Percentiles rank a stretch among this genome's conserved stretches.
phyloP scores from a whole-genome alignment of 1,284 basidiomycete genomes.

The Porogramme epimiltina region DNA sequence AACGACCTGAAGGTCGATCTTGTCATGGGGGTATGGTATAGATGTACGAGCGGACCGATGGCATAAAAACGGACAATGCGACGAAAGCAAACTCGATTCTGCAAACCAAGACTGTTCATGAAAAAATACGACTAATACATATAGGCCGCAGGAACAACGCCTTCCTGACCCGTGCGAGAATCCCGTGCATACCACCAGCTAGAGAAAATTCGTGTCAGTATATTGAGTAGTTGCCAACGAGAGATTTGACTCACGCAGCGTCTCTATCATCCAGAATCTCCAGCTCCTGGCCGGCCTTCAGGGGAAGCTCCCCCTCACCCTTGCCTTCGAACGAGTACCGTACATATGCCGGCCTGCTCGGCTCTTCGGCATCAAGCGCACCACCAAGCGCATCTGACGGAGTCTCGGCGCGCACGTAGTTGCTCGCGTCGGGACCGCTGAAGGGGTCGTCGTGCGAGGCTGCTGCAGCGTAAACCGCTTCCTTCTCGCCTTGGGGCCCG shows the following conservation, averaged over 20 bases:
- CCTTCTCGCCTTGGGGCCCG: slow-evolving; percentile 51
- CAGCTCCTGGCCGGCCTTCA: slow-evolving; percentile 72
- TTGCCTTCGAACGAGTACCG: slow-evolving; percentile 79
- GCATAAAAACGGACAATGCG: slow-evolving; percentile 20
- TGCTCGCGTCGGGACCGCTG: slow-evolving; percentile 65
- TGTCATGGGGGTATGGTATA: slow-evolving; percentile 30
- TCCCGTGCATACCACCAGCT: slow-evolving; percentile 95
- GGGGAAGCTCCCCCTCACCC: slow-evolving; percentile 74
- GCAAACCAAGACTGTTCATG: slow-evolving; percentile 19
- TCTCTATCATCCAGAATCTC: slow-evolving; percentile 80
- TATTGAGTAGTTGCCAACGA: not conserved
- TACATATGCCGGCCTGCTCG: slow-evolving; percentile 72
- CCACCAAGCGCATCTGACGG: slow-evolving; percentile 73
- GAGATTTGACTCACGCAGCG: slow-evolving; percentile 72
- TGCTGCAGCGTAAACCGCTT: slow-evolving; percentile 39
- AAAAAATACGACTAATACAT: slow-evolving; percentile 60
- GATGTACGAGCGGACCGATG: slow-evolving; percentile 27
- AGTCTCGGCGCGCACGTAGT: slow-evolving; percentile 76
- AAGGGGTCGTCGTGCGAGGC: slow-evolving; percentile 55
- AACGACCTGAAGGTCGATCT: slow-evolving; percentile 38
- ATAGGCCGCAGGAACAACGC: slow-evolving; percentile 88
- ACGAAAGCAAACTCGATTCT: slow-evolving; percentile 30
- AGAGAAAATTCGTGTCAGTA: slow-evolving; percentile 18
- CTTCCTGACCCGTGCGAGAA: slow-evolving; percentile 75
- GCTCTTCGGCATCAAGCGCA: slow-evolving; percentile 62